Evolutionary conservation across 2,329 filamentous ascomycete species (phyloP), one percentile per base, ranked within the genome.

Genomic region (Cordyceps cicadae): DNA sequence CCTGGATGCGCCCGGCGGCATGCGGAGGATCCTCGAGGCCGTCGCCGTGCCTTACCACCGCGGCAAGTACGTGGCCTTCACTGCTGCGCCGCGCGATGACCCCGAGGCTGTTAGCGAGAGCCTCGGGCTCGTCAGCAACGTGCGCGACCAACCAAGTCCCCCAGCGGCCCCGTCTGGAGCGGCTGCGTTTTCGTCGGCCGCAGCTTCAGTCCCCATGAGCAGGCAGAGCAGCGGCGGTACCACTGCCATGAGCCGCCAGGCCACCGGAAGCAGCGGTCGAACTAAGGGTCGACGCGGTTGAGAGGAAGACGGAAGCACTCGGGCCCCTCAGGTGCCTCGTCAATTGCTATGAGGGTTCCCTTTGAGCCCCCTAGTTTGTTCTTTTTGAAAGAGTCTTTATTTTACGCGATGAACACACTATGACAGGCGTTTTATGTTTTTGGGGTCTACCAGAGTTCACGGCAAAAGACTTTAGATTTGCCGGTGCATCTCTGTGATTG

Each of bases 21-120:
- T 81, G 59, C 80, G 81, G 57, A 79, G 76, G 64, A 72, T 85
- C 9, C 76, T 86, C n/a, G 79, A 85, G 67, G 77, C 78, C 34
- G 80, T 83, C 26, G 77, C 81, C 3, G 71, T 74, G 9, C 77
- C 79, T 1, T 78, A 80, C 48, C 71, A 75, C 46, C 72, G 78
- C 62, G 77, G 75, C 45, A 76, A 75, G 29, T 82, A 77, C 61
- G 76, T 80, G 4, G 78, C 80, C 14, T 81, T 77, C 59, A 79
- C 69, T 66, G 77, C 63, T 69, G 78, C 69, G 67, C 74, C 65
- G 66, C 77, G 70, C 67, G 80, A 71, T 67, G 77, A 80, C 48
- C 75, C 79, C 7, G 82, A 84, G 43, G 71, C 73, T 2, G 70
- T 85, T 26, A 75, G 79, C 7, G 77, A 82, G 59, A 72, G 75